Base-by-base conservation (phyloP, 345 rosid species). In the Sisymbrium irio region DNA sequence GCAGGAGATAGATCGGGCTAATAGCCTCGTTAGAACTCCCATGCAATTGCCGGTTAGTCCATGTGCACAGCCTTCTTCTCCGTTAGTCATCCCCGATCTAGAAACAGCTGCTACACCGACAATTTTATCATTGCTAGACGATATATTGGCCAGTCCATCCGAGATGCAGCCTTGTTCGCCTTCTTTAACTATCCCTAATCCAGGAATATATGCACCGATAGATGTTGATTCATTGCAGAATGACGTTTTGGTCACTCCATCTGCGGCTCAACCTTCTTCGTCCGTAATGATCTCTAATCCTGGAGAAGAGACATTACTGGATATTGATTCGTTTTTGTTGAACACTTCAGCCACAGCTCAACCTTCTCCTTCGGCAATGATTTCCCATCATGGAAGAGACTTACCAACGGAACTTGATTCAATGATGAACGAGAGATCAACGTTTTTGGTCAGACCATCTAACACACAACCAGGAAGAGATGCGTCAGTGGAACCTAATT, bases 1-100 rank as follows among this genome's bases (percentile, higher is more conserved):
- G 51, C 85, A 85, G 37, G 85, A 84, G 64, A 27, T 81, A 50
- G 54, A 51, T 30, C 67, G 78, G 8, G 49, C 79, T 18, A 63
- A 69, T 0, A n/a, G 5, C 3, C 37, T 13, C 79, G 30, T 41
- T 85, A 9, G 53, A 84, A 1, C 65, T 73, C 45, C 83, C 79
- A 77, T 77, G 75, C 74, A 49, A 82, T 9, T 84, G 82, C 33
- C 68, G 76, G 71, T 80, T 15, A 15, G 13, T 14, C 62, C 62
- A 15, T 9, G 57, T 60, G 32, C 70, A 17, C 17, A 37, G 18
- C 47, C 79, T 14, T 75, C 73, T 58, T 62, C 11, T 27, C 28
- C 28, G 28, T 27, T 27, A 27, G 28, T 27, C 28, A 27, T 27
- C 28, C 28, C 4, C 28, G 28, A 27, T 27, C 4, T 27, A 27